These are phyloP conservation scores for Aristolochia fimbriata DNA, from an alignment of 164 flowering plant species.

Conservation along the genomic window DNA sequence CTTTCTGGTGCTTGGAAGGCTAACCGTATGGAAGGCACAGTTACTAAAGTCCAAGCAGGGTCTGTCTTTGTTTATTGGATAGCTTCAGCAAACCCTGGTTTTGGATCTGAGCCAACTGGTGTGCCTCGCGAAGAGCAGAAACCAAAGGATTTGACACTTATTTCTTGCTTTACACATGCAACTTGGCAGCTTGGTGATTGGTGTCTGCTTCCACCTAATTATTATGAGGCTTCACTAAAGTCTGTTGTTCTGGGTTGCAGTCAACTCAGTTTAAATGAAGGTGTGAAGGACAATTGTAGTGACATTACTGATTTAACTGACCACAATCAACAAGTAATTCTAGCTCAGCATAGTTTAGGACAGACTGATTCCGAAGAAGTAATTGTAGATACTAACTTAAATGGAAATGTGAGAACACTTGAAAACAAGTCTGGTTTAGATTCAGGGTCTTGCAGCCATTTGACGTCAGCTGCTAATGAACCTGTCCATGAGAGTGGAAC, in stretches of 20 bases:
- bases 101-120: conserved; percentile 68
- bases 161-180: conserved; percentile 84
- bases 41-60: conserved; percentile 74
- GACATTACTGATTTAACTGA: neutral
- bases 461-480: conserved; percentile 43
- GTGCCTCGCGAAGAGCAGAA: conserved; percentile 90
- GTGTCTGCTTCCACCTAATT: conserved; percentile 69
- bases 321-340: too few relatives aligned
- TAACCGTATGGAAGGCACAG: conserved; percentile 69
- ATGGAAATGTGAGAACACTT: conserved; percentile 20
- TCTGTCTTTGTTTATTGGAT: conserved; percentile 88
- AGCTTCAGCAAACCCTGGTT: conserved; percentile 67
- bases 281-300: neutral
- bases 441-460: conserved; percentile 39
- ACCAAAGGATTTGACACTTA: conserved; percentile 60
- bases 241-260: conserved; percentile 5
- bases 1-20: conserved; percentile 83
- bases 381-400: conserved; percentile 10
- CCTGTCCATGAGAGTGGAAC: conserved; percentile 52
- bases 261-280: neutral
- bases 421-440: conserved; percentile 20
- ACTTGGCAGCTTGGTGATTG: conserved; percentile 97
- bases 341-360: neutral
- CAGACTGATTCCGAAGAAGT: neutral
- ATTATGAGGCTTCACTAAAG: conserved; percentile 7